Conservation (phyloP, 768 basidiomycete species). For the Lactifluus volemus region DNA sequence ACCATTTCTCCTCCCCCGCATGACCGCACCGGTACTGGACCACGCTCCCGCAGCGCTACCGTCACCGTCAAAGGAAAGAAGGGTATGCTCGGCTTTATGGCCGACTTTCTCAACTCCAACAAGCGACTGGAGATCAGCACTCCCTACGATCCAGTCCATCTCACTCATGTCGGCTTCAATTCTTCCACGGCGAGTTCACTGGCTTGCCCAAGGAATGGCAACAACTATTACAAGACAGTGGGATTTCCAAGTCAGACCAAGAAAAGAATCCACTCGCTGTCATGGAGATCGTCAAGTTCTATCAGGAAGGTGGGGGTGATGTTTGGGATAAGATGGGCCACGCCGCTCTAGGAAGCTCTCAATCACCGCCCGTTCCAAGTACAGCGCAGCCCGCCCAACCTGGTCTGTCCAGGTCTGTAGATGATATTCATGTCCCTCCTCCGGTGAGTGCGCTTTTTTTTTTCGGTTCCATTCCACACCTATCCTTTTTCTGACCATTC, state of each 20-base stretch:
- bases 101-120: constrained; percentile 66
- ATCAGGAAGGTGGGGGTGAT: constrained; percentile 78
- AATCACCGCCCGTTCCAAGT: constrained; percentile 15
- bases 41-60: constrained; percentile 37
- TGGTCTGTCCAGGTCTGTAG: constrained; percentile 30
- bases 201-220: constrained; percentile 99
- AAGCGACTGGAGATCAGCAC: constrained; percentile 91
- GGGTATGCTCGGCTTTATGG: constrained; percentile 54
- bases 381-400: constrained; percentile 1
- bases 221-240: constrained; percentile 89
- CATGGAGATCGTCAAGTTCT: constrained; percentile 98
- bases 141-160: constrained; percentile 97
- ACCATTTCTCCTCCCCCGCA: constrained; percentile 10
- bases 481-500: constrained; percentile 12
- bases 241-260: constrained; percentile 90
- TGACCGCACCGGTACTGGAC: constrained; percentile 22
- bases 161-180: constrained; percentile 99
- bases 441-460: constrained; percentile 36
- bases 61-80: constrained; percentile 41
- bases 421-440: constrained; percentile 47
- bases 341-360: constrained; percentile 21
- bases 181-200: constrained; percentile 95
- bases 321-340: constrained; percentile 80
- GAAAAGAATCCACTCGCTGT: constrained; percentile 97
- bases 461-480: background rate